A percentile compares a stretch with the other conserved stretches of the same genome.
These are phyloP conservation scores for Aspergillus ochraceus DNA, from an alignment of 2,329 filamentous ascomycete species.

Conservation along the genomic window DNA sequence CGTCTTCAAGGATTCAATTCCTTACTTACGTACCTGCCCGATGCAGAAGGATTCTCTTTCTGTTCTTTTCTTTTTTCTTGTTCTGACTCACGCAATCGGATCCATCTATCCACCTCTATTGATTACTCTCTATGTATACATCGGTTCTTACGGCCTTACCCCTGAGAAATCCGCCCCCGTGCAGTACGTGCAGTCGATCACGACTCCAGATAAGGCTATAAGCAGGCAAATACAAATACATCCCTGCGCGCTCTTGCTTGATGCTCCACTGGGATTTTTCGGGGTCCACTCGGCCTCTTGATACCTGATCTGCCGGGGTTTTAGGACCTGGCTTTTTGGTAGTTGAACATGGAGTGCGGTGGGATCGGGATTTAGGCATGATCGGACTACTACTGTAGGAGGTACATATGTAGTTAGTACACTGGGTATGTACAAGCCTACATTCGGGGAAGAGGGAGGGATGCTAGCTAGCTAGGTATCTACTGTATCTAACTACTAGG, in stretches of 20 bases:
- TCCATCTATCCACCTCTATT: neutral
- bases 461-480: neutral
- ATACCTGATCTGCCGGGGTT: no score
- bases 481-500: neutral
- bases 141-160: neutral
- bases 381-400: no score
- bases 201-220: neutral
- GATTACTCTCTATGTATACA: neutral
- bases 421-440: neutral
- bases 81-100: neutral
- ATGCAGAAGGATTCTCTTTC: neutral
- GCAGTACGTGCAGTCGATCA: neutral
- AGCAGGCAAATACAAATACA: slow-evolving; percentile 12
- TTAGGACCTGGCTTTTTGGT: no score
- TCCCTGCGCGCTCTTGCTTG: slow-evolving; percentile 1
- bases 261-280: neutral
- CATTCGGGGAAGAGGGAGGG: no score
- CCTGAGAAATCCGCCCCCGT: neutral
- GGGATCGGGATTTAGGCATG: neutral
- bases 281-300: neutral
- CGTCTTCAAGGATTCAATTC: neutral
- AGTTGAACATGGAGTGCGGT: no score
- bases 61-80: neutral
- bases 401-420: neutral
- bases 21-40: neutral